phyloP scores from a whole-genome alignment of 1,284 basidiomycete species.

The Apiotrichum gracile region DNA sequence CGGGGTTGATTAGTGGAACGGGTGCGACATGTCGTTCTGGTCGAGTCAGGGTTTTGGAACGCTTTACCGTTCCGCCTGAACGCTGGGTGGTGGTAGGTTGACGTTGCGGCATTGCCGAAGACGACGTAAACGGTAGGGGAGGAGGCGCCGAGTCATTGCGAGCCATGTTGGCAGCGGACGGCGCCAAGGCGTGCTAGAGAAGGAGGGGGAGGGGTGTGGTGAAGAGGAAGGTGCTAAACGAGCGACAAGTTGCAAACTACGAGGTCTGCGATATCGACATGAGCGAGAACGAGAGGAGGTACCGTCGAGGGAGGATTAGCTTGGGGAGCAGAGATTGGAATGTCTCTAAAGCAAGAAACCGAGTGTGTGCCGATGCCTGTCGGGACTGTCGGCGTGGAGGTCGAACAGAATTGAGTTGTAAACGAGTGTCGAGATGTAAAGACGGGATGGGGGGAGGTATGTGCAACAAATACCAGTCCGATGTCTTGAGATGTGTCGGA shows the following conservation, averaged over 20 bases:
- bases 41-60: constrained; percentile 90
- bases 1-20: constrained; percentile 82
- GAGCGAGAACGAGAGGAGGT: too few relatives aligned
- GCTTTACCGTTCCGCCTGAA: constrained; percentile 39
- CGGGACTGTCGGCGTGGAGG: too few relatives aligned
- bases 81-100: constrained; percentile 17
- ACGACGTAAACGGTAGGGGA: constrained; percentile 34
- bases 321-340: background rate
- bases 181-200: background rate
- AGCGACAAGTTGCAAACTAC: background rate
- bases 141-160: constrained; percentile 39
- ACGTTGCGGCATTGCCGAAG: constrained; percentile 30
- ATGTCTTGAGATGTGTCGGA: too few relatives aligned
- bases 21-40: constrained; percentile 92
- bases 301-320: too few relatives aligned
- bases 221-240: background rate
- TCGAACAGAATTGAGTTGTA: too few relatives aligned
- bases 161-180: constrained; percentile 5
- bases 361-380: too few relatives aligned
- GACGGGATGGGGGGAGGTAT: too few relatives aligned
- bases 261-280: too few relatives aligned
- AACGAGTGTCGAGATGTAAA: too few relatives aligned
- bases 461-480: too few relatives aligned
- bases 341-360: background rate
- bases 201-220: background rate